Evolutionary conservation across 805 yeast genomes (phyloP).

Genomic region (Cyberlindnera lachancei): DNA sequence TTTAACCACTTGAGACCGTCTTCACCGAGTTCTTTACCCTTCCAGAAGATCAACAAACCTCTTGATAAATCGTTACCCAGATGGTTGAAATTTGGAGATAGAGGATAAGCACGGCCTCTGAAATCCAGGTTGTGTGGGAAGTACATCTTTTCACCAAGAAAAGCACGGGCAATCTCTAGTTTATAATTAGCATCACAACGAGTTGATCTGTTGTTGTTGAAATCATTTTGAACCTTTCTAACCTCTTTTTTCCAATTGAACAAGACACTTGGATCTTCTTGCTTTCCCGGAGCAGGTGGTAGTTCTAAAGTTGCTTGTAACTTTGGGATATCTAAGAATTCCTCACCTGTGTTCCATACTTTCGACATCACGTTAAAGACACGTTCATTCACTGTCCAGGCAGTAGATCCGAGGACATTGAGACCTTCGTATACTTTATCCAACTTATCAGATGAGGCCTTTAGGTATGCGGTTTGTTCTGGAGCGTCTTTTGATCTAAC

Average conservation of each 20-base stretch:
- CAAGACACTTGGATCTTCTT: constrained; percentile 65
- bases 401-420: constrained; percentile 76
- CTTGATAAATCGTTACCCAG: constrained; percentile 74
- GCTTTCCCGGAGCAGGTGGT: constrained; percentile 52
- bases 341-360: constrained; percentile 83
- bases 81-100: constrained; percentile 75
- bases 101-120: constrained; percentile 79
- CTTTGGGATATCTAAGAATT: constrained; percentile 68
- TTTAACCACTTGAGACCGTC: constrained; percentile 68
- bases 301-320: constrained; percentile 36
- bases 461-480: constrained; percentile 83
- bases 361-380: constrained; percentile 62
- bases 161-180: constrained; percentile 91
- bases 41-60: constrained; percentile 67
- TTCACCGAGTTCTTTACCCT: constrained; percentile 61
- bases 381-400: constrained; percentile 85
- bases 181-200: constrained; percentile 93
- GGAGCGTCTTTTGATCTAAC: constrained; percentile 79
- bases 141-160: constrained; percentile 67
- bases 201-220: constrained; percentile 67
- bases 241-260: constrained; percentile 62
- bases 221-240: constrained; percentile 49
- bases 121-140: constrained; percentile 80
- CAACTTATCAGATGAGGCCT: constrained; percentile 71
- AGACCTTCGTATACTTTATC: constrained; percentile 69